Conservation (phyloP, 75 land plant genomes). For the Picea sitchensis region DNA sequence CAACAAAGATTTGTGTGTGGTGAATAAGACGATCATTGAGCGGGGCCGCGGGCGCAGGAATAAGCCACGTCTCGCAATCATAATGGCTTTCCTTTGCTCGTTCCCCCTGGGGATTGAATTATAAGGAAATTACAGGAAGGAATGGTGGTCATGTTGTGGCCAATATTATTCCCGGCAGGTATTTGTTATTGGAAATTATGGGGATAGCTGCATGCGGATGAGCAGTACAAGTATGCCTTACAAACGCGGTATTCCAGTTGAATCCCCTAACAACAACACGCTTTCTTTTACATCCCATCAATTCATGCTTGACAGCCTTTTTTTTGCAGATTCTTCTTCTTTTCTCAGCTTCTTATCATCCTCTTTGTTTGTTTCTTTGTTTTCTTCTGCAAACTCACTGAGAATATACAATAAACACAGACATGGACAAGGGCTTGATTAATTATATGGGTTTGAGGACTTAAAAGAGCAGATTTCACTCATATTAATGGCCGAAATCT, state of each 20-base stretch:
- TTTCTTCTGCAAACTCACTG: not conserved
- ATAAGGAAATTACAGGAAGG: not conserved
- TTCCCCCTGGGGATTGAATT: not conserved
- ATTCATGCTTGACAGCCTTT: not conserved
- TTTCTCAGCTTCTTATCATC: too few species aligned
- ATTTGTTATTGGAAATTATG: not conserved
- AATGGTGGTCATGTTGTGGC: not conserved
- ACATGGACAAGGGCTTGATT: too few species aligned
- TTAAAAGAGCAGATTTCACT: too few species aligned
- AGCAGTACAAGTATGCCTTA: too few species aligned
- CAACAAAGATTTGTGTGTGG: not conserved
- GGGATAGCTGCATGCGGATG: not conserved
- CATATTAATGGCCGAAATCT: too few species aligned
- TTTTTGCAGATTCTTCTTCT: not conserved
- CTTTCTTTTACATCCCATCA: not conserved
- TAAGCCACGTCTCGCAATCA: not conserved
- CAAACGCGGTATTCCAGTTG: too few species aligned
- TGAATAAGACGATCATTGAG: too few species aligned
- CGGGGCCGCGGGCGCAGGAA: not conserved
- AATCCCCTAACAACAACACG: not conserved
- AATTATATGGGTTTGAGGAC: too few species aligned
- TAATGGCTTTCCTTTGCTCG: not conserved
- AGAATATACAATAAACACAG: too few species aligned
- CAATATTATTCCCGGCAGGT: conserved; percentile 3
- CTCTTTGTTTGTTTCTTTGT: not conserved